Evolutionary conservation across 1,139 yeast genomes (phyloP), one percentile per base, ranked within the genome.

Genomic region (Hyphopichia fennica): DNA sequence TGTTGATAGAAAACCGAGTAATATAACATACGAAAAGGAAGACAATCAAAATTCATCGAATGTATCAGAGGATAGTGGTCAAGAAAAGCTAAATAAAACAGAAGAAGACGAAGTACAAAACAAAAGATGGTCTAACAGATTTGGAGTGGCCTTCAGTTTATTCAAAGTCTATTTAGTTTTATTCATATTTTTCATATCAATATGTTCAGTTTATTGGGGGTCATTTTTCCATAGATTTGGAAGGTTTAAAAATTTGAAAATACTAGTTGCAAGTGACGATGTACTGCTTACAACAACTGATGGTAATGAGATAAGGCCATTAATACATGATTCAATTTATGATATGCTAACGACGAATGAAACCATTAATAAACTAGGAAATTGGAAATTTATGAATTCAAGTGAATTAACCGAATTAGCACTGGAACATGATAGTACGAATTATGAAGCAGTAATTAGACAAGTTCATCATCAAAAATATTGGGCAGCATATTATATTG

Each of bases 181-280:
- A 37, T 62, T 60, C 31, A 41, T 42, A 14, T 35, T 47, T 23
- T 56, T 53, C 41, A 41, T 64, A 28, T 66, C 57, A 6, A 50
- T 75, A 9, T 66, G 81, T 45, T 71, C 83, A 3, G 60, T 82
- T 15, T 82, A 78, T 53, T 82, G 87, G 86, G 88, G 85, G 1
- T 65, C 84, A 1, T 62, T 74, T 53, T 81, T 67, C 53, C 48
- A 65, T 22, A 61, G 87, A 40, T 48, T 48, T 2, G 44, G 50
- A 6, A 57, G 83, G 20, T 57, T 61, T 30, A 53, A 52, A 11
- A 71, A 78, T 47, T 56, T 82, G 47, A 60, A 68, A 19, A 62
- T 75, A 55, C 58, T 77, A 41, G 74, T 82, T 28, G 72, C 74
- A 19, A 60, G 72, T 41, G 79, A 75, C 45, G 83, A 80, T 47